Conservation (phyloP, 2,329 filamentous ascomycete genomes). For the Fusarium begoniae region DNA sequence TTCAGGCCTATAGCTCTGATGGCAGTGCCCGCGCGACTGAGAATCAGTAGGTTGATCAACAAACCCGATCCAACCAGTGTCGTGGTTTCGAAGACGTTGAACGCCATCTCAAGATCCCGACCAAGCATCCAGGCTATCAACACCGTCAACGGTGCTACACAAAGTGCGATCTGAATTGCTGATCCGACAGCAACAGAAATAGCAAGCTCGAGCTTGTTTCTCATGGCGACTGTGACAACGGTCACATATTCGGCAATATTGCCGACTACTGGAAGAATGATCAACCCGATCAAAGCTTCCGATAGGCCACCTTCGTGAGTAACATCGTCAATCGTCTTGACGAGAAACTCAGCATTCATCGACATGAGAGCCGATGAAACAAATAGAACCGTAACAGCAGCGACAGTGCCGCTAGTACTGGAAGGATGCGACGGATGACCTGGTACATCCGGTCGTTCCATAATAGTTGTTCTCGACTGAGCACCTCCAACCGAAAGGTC, state of each 20-base stretch:
- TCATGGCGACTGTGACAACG: constrained; percentile 65
- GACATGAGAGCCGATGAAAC: constrained; percentile 65
- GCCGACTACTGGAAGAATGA: constrained; percentile 69
- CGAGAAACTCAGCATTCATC: constrained; percentile 69
- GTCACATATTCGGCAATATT: constrained; percentile 73
- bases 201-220: constrained; percentile 70
- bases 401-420: constrained; percentile 34
- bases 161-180: constrained; percentile 69
- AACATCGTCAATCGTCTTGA: constrained; percentile 66
- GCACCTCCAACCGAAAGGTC: constrained; percentile 33
- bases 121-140: constrained; percentile 67
- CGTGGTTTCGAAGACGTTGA: constrained; percentile 79
- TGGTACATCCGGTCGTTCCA: not conserved
- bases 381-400: constrained; percentile 62
- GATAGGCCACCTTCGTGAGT: constrained; percentile 59
- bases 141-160: constrained; percentile 68
- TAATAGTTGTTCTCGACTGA: constrained; percentile 2
- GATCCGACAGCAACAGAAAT: constrained; percentile 69
- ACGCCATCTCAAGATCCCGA: constrained; percentile 71
- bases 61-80: constrained; percentile 75
- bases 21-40: constrained; percentile 76
- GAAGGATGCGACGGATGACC: not conserved
- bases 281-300: constrained; percentile 68
- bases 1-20: constrained; percentile 59
- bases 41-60: constrained; percentile 79